Evolutionary conservation across 352 stramenopile species (phyloP).

Genomic region (Pythium aristosporum): DNA sequence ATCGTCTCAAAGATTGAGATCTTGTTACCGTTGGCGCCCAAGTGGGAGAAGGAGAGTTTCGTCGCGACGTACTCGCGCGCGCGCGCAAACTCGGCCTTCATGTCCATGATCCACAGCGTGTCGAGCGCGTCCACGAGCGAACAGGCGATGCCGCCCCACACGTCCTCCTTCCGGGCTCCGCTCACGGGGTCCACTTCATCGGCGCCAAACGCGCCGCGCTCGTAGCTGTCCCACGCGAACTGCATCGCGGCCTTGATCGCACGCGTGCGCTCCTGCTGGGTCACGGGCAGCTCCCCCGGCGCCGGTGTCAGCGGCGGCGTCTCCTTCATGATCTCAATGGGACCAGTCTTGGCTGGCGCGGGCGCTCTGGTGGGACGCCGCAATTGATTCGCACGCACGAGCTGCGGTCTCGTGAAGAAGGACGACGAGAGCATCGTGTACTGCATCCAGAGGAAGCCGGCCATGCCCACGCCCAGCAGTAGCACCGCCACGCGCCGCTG

Average conservation of each 20-base stretch:
- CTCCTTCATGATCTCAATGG: neutral
- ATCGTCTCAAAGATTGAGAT: conserved; percentile 99
- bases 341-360: too few species aligned
- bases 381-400: neutral
- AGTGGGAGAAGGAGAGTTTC: conserved; percentile 79
- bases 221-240: conserved; percentile 89
- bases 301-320: neutral
- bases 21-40: conserved; percentile 43
- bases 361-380: neutral
- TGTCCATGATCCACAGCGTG: conserved; percentile 97
- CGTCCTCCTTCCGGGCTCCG: conserved; percentile 58
- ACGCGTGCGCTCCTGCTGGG: conserved; percentile 40
- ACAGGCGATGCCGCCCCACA: conserved; percentile 90
- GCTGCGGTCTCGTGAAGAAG: conserved; percentile 17
- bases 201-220: conserved; percentile 92
- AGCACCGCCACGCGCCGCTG: conserved; percentile 1
- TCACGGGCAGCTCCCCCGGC: neutral
- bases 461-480: conserved; percentile 9
- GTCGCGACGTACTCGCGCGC: conserved; percentile 86
- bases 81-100: conserved; percentile 90
- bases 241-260: conserved; percentile 67
- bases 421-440: conserved; percentile 49
- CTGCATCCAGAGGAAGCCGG: conserved; percentile 52
- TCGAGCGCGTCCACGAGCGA: conserved; percentile 95
- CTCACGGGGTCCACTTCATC: conserved; percentile 93